phyloP scores from a whole-genome alignment of 2,329 filamentous ascomycete genomes.

The Diplodia corticola region DNA sequence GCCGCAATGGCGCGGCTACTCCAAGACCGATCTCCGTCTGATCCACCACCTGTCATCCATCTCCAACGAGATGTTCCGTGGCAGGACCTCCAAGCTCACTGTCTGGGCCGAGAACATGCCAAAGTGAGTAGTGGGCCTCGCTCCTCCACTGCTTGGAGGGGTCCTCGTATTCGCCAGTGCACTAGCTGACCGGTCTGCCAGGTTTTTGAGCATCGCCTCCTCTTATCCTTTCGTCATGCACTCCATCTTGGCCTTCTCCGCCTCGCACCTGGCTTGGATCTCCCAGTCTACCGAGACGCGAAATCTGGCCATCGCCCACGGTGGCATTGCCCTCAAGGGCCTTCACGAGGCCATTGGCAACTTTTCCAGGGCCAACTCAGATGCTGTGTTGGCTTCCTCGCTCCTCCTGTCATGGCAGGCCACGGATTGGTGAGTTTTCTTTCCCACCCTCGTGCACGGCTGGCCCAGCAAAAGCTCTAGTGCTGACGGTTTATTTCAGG shows the following conservation, averaged over 20 bases:
- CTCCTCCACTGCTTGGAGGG: slow-evolving; percentile 26
- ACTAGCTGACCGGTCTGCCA: slow-evolving; percentile 44
- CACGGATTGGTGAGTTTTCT: slow-evolving; percentile 77
- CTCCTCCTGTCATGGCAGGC: slow-evolving; percentile 94
- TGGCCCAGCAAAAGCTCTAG: slow-evolving; percentile 25
- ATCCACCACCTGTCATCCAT: slow-evolving; percentile 89
- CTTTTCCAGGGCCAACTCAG: slow-evolving; percentile 83
- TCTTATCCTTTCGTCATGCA: slow-evolving; percentile 91
- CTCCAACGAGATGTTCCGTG: slow-evolving; percentile 75
- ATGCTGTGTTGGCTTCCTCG: slow-evolving; percentile 88
- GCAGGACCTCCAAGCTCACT: slow-evolving; percentile 79
- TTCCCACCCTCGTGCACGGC: no score
- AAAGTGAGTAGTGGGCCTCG: slow-evolving; percentile 66
- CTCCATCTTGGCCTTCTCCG: slow-evolving; percentile 88
- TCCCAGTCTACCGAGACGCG: slow-evolving; percentile 82
- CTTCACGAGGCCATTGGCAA: slow-evolving; percentile 82
- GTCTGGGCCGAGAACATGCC: slow-evolving; percentile 93
- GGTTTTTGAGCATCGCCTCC: slow-evolving; percentile 79
- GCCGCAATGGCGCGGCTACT: slow-evolving; percentile 70
- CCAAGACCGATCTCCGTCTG: slow-evolving; percentile 76
- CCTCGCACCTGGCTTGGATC: slow-evolving; percentile 87
- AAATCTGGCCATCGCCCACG: slow-evolving; percentile 87
- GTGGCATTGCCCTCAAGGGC: slow-evolving; percentile 80
- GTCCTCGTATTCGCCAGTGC: slow-evolving; percentile 33
- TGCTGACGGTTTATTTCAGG: slow-evolving; percentile 51